Evolutionary conservation across 495 filamentous ascomycete genomes (phyloP).

Genomic region (Aspergillus nanangensis): DNA sequence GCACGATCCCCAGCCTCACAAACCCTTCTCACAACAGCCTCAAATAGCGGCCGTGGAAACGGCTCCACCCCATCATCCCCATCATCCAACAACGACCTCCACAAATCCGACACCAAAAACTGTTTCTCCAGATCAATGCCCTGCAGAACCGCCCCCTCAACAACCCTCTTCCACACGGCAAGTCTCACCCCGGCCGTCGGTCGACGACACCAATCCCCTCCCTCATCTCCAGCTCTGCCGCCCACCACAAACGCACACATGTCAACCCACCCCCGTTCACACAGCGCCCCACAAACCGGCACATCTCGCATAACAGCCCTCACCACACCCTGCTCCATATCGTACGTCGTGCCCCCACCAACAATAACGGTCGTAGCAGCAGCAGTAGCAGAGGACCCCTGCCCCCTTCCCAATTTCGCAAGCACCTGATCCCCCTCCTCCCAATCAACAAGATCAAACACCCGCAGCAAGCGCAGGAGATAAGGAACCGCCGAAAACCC

Average conservation of each 20-base stretch:
- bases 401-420: too few relatives aligned
- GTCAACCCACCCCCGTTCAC: slow-evolving; percentile 42
- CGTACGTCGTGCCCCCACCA: too few relatives aligned
- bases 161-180: slow-evolving; percentile 42
- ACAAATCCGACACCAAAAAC: slow-evolving; percentile 44
- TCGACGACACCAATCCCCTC: slow-evolving; percentile 25
- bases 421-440: too few relatives aligned
- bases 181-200: slow-evolving; percentile 38
- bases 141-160: slow-evolving; percentile 42
- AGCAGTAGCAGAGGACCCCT: too few relatives aligned
- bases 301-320: slow-evolving; percentile 33
- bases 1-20: slow-evolving; percentile 21
- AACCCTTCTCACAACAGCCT: slow-evolving; percentile 39
- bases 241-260: slow-evolving; percentile 44
- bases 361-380: too few relatives aligned
- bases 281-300: slow-evolving; percentile 41
- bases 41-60: slow-evolving; percentile 36
- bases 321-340: slow-evolving; percentile 13
- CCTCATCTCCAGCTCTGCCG: slow-evolving; percentile 4
- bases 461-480: slow-evolving; percentile 27
- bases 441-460: slow-evolving; percentile 25
- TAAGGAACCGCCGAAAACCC: slow-evolving; percentile 32
- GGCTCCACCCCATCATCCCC: slow-evolving; percentile 28
- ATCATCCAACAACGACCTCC: slow-evolving; percentile 45
- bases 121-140: slow-evolving; percentile 40